Base-by-base conservation (phyloP, 164 flowering plant genomes). In the Vitis cinerea region DNA sequence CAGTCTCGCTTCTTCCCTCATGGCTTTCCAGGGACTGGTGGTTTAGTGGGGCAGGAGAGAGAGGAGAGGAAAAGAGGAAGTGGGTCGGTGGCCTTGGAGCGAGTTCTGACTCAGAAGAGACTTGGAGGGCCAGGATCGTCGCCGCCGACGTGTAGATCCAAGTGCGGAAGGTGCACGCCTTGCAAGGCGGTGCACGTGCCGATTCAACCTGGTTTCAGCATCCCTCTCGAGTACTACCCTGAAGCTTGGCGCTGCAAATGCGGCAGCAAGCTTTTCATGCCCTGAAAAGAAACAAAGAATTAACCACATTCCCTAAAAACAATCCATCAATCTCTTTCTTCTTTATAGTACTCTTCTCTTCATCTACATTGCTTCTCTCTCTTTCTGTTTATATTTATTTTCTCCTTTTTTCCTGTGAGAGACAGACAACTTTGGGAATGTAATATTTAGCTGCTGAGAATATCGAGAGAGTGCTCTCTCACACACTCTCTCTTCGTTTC, bases 231-330 rank as follows among this genome's bases (percentile, higher is more conserved):
- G 85, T 94, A 94, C 70, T 94, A 94, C 70, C 98, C 98, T 0
- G 97, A 92, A 80, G 98, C 97, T 31, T 94, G 98, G 98, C 84
- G 98, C 0, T 94, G 98, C 86, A 87, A 88, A 78, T 94, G 98
- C 72, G 91, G 98, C 17, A 83, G 85, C 64, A 89, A 79, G 71
- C 81, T 89, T 55, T 94, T 78, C 83, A 82, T 89, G 90, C 98
- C 98, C 59, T 90, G 71, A 65, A 67, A 64, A 49, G 3, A 19
- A 17, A 60, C 10, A 55, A 37, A 50, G 47, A 67, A 48, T 47
- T 53, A 63, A 52, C 3, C 0, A 10, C 15, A 44, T 9, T 57
- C 11, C 16, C 7, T 53, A 4, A 61, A 48, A 30, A 30, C 55
- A 47, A 49, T 13, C 9, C 15, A 50, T 12, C 63, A 47, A 17